Percentiles rank a stretch among this genome's conserved stretches.
Conservation (phyloP, 1,284 basidiomycete genomes). For the Vanrija humicola region DNA sequence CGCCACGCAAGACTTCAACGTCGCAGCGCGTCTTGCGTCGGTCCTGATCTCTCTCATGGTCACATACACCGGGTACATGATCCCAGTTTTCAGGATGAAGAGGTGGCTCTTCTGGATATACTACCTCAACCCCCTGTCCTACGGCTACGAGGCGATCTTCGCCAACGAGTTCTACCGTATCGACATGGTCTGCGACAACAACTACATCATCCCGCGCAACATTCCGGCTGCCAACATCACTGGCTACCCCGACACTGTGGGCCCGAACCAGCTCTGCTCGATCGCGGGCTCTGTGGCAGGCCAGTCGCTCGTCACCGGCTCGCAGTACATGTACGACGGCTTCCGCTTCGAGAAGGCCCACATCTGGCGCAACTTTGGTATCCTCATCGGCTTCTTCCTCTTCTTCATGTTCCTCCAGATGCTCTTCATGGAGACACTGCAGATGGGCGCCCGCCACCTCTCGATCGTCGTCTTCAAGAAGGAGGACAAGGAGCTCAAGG, state of each 20-base stretch:
- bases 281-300: conserved; percentile 42
- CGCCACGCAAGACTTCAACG: conserved; percentile 51
- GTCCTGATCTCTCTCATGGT: conserved; percentile 52
- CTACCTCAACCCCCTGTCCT: conserved; percentile 64
- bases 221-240: conserved; percentile 54
- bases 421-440: conserved; percentile 43
- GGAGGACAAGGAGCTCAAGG: conserved; percentile 64
- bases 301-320: conserved; percentile 36
- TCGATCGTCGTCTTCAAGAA: conserved; percentile 63
- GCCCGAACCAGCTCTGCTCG: conserved; percentile 49
- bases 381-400: conserved; percentile 58
- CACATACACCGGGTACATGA: conserved; percentile 45
- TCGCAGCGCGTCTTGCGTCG: conserved; percentile 53
- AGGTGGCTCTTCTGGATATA: conserved; percentile 81
- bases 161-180: conserved; percentile 79
- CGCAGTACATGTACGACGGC: conserved; percentile 46
- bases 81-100: conserved; percentile 67
- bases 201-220: conserved; percentile 68
- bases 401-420: conserved; percentile 58
- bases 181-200: conserved; percentile 62
- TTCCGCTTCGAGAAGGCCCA: conserved; percentile 41
- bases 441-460: conserved; percentile 38
- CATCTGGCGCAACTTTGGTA: conserved; percentile 50
- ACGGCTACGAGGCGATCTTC: conserved; percentile 67
- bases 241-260: conserved; percentile 58